Conservation (phyloP, 805 yeast genomes). For the Kluyveromyces nonfermentans region DNA sequence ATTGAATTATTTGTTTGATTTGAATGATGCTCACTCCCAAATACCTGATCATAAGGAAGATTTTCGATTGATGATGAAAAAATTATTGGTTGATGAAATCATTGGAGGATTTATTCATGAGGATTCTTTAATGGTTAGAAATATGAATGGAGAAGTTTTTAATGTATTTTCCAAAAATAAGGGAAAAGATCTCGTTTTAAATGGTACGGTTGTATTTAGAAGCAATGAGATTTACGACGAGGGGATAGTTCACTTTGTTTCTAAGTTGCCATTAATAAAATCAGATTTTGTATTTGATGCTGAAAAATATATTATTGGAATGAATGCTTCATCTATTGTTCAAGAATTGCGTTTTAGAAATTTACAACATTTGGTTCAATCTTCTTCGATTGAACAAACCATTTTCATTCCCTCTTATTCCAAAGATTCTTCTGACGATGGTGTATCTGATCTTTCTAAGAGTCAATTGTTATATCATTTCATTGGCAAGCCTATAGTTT, state of each 20-base stretch:
- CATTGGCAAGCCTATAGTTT: slow-evolving; percentile 15
- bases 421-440: slow-evolving; percentile 5
- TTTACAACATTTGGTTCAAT: slow-evolving; percentile 47
- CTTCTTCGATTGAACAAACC: slow-evolving; percentile 43
- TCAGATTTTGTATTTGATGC: slow-evolving; percentile 36
- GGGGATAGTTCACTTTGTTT: slow-evolving; percentile 44
- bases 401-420: slow-evolving; percentile 43
- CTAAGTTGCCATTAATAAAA: slow-evolving; percentile 21
- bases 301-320: slow-evolving; percentile 48
- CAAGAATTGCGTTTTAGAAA: slow-evolving; percentile 59
- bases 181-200: slow-evolving; percentile 31
- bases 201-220: slow-evolving; percentile 21
- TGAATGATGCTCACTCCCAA: slow-evolving; percentile 6
- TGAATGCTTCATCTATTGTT: slow-evolving; percentile 54
- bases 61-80: slow-evolving; percentile 16
- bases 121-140: slow-evolving; percentile 9
- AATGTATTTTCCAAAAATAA: slow-evolving; percentile 16
- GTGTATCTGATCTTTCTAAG: slow-evolving; percentile 27
- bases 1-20: slow-evolving; percentile 32
- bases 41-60: slow-evolving; percentile 27
- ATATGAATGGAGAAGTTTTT: slow-evolving; percentile 21
- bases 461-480: slow-evolving; percentile 55
- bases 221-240: slow-evolving; percentile 38
- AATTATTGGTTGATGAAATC: slow-evolving; percentile 33
- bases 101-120: slow-evolving; percentile 35